Evolutionary conservation across 768 basidiomycete species (phyloP), one percentile per base, ranked within the genome.

Genomic region (Mycena rosella): DNA sequence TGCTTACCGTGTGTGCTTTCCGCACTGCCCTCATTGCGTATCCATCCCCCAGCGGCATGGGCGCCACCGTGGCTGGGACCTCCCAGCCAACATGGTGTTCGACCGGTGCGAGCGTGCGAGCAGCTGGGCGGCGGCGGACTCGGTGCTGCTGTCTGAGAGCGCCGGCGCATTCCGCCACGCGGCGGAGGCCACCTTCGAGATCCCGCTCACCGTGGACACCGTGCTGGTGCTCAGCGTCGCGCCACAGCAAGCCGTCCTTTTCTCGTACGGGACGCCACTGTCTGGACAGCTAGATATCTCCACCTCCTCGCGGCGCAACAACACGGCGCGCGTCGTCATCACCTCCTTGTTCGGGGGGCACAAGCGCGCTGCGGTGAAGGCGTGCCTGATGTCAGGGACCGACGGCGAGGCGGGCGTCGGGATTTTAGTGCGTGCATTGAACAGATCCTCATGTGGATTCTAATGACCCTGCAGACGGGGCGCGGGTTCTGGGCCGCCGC

Each of bases 371-470:
- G 30, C 40, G 20, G 15, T 53, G 15, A 29, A 22, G 22, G 67
- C 27, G 14, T 68, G 67, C 45, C 30, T 54, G 17, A 18, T 68
- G 10, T 38, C 56, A 7, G 56, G 61, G 2, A 2, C 36, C 26
- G 44, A 56, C 9, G 56, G 51, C 17, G 56, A 60, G 47, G 18
- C 26, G 7, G 65, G 69, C 20, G 56, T 70, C 22, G 60, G 49
- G 2, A 49, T 70, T n/a, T 67, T 70, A 18, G 69, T 70, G 14
- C 8, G 65, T 63, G 7, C 18, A 30, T 24, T 56, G 6, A 2
- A 26, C 22, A 13, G 11, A 53, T 14, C 27, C 20, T 4, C 3
- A 27, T 15, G 24, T 24, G 8, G 8, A 2, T 34, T 54, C 20
- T 34, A 34, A 61, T 17, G 1, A 9, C 3, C 15, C 15, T 22